A percentile compares a stretch with the other conserved stretches of the same genome.
Conservation (phyloP, 2,329 filamentous ascomycete species). For the Talaromyces verruculosus region DNA sequence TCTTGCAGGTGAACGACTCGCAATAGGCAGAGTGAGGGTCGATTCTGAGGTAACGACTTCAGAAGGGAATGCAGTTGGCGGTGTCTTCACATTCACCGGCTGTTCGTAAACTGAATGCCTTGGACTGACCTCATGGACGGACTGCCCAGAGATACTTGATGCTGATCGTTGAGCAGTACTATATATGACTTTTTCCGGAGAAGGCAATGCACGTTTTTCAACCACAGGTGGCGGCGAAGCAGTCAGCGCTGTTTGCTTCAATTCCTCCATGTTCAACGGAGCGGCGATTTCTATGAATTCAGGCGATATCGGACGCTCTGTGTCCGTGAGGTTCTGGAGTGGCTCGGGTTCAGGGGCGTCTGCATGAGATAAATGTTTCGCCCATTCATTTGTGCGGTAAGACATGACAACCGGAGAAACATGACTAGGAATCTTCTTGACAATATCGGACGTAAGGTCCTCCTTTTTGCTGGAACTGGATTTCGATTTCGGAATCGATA, state of each 20-base stretch:
- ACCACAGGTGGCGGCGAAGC: constrained; percentile 47
- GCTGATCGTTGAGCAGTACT: constrained; percentile 9
- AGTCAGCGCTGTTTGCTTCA: constrained; percentile 63
- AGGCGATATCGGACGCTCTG: constrained; percentile 3
- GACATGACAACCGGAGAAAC: constrained; percentile 75
- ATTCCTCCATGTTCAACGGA: constrained; percentile 63
- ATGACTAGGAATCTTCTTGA: constrained; percentile 65
- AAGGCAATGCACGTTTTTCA: constrained; percentile 23
- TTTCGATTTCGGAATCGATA: constrained; percentile 14
- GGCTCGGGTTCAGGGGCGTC: constrained; percentile 65
- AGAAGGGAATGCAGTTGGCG: not conserved
- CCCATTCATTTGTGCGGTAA: constrained; percentile 94
- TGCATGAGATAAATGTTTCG: constrained; percentile 78
- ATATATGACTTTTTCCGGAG: not conserved
- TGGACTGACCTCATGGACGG: not conserved
- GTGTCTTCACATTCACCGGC: not conserved
- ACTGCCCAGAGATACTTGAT: constrained; percentile 6
- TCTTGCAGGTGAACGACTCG: constrained; percentile 4
- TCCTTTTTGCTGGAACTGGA: constrained; percentile 26
- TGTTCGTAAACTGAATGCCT: not conserved
- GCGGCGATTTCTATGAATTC: constrained; percentile 53
- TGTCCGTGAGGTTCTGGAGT: constrained; percentile 31
- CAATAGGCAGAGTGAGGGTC: not conserved
- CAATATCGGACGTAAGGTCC: constrained; percentile 36
- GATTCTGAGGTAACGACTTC: not conserved